A percentile compares a stretch with the other conserved stretches of the same genome.
phyloP scores from a whole-genome alignment of 1,284 basidiomycete genomes.

The Trichosporon sp. region DNA sequence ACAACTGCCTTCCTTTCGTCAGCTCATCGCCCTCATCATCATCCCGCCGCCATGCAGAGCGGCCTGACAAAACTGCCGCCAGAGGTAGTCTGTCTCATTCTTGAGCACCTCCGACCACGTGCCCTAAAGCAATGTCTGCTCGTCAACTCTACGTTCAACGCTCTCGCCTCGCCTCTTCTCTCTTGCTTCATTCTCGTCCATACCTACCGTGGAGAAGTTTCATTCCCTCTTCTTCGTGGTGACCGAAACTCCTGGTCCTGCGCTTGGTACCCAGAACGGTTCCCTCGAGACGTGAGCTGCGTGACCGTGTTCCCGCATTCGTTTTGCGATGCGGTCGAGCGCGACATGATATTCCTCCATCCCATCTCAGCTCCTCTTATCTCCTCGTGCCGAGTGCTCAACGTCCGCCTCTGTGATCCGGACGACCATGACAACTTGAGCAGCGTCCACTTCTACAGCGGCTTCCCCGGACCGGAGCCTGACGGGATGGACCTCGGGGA shows the following conservation, averaged over 20 bases:
- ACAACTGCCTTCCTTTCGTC: too few relatives aligned
- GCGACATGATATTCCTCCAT: background rate
- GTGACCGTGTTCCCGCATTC: background rate
- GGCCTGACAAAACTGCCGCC: background rate
- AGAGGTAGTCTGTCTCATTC: background rate
- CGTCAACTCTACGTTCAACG: background rate
- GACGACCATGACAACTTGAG: background rate
- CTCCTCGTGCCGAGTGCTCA: background rate
- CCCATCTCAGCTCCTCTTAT: background rate
- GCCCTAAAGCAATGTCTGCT: background rate
- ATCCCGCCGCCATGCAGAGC: too few relatives aligned
- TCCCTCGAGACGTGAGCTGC: too few relatives aligned
- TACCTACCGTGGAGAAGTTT: background rate
- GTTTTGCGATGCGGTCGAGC: too few relatives aligned
- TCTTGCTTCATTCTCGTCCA: background rate
- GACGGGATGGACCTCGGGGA: background rate
- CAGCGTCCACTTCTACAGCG: background rate
- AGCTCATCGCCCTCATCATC: too few relatives aligned
- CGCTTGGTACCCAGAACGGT: too few relatives aligned
- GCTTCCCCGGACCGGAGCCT: background rate
- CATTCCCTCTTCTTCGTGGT: too few relatives aligned
- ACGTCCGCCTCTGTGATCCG: background rate
- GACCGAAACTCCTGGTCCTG: too few relatives aligned
- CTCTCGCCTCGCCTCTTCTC: background rate
- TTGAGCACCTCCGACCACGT: background rate